Evolutionary conservation across 192 early-diverging fungal genomes (phyloP).

Genomic region (Coemansia aciculifera): DNA sequence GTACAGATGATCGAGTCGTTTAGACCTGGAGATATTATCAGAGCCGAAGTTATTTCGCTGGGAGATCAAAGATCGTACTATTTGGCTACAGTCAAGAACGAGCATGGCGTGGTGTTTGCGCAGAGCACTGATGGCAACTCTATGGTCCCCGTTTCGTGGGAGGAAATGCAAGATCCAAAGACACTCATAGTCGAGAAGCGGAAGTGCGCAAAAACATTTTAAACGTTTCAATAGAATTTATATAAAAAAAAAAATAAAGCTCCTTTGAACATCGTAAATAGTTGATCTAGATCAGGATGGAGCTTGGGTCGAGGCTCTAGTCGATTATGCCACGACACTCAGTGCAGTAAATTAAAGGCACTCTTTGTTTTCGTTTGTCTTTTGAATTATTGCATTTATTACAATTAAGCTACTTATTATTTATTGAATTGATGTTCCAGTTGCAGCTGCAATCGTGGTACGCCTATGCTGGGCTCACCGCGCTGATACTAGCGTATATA

Average conservation of each 20-base stretch:
- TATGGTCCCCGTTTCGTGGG: conserved; percentile 96
- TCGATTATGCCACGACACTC: not conserved
- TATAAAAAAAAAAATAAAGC: not conserved
- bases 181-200: conserved; percentile 81
- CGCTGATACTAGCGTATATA: conserved; percentile 5
- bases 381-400: not conserved
- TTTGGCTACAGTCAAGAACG: conserved; percentile 89
- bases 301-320: not conserved
- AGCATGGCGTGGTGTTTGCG: conserved; percentile 92
- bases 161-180: conserved; percentile 96
- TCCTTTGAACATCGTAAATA: not conserved
- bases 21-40: conserved; percentile 91
- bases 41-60: conserved; percentile 83
- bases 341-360: not conserved
- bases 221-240: not conserved
- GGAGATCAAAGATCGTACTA: conserved; percentile 91
- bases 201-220: conserved; percentile 91
- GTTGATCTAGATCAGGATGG: not conserved
- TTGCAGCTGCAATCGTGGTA: conserved; percentile 1
- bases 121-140: conserved; percentile 78
- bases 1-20: conserved; percentile 90
- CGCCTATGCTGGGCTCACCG: not conserved
- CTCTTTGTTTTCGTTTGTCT: not conserved
- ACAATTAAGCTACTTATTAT: not conserved
- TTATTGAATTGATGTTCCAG: conserved; percentile 6